Base-by-base conservation (phyloP, 192 early-diverging fungal species). In the Coemansia sp. region DNA sequence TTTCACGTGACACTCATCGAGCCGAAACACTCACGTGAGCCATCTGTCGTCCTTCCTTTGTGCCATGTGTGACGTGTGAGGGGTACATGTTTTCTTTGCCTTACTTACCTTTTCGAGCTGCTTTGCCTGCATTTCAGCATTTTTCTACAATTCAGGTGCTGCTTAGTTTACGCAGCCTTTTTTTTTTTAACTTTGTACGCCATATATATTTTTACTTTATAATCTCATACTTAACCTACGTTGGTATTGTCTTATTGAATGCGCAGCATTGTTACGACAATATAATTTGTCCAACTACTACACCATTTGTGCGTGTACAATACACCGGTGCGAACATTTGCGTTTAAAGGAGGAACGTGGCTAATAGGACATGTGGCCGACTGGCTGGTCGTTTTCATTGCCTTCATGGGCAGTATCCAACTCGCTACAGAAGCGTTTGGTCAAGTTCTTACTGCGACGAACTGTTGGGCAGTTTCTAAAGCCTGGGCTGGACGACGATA, bases 391-490 rank as follows among this genome's bases (percentile, higher is more conserved):
- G 24, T 67, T 84, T 24, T 74, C 78, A 25, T 31, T 84, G 66
- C 82, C 82, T 23, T 71, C 75, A 24, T 84, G 78, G 78, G 78
- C 82, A 7, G 77, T 88, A 22, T 88, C 91, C 55, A 82, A 85
- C 52, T 86, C 87, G 30, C 84, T 95, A 66, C 92, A 95, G 68
- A 94, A 94, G 72, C 84, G 90, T 30, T 84, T 95, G 31, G 85
- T 90, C 55, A 94, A 92, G 71, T 94, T 91, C 66, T 76, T 94
- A 24, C 75, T 94, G 30, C 85, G 89, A 56, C 87, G 87, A 59
- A 89, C 94, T 9, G 86, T 96, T 42, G 94, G 94, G 7, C 90
- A 91, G 70, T 94, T 94, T 64, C 80, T 95, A 39, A 87, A 88
- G 58, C 87, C 93, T 23, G 80, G 93, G 27, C 87, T 92, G 55